phyloP scores from a whole-genome alignment of 495 filamentous ascomycete species.

The Hypoxylon lienhwacheense region DNA sequence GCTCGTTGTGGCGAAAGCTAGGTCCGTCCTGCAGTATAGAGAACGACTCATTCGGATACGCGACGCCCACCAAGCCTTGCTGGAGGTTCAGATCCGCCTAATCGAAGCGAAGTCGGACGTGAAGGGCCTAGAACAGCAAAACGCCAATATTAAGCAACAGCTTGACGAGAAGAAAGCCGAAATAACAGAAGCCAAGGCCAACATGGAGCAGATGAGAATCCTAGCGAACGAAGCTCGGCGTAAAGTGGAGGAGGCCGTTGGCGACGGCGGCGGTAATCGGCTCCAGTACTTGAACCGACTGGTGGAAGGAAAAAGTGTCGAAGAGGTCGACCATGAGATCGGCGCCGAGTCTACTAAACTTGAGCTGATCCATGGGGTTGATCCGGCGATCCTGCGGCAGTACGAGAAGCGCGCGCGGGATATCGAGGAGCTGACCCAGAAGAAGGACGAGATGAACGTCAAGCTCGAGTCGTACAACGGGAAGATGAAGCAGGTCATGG shows the following conservation, averaged over 20 bases:
- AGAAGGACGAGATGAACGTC: slow-evolving; percentile 51
- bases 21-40: slow-evolving; percentile 61
- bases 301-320: slow-evolving; percentile 51
- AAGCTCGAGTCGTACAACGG: slow-evolving; percentile 51
- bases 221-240: slow-evolving; percentile 34
- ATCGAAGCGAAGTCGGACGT: slow-evolving; percentile 83
- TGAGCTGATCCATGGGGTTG: slow-evolving; percentile 76
- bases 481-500: slow-evolving; percentile 57
- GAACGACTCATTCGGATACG: slow-evolving; percentile 62
- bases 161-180: slow-evolving; percentile 48
- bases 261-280: slow-evolving; percentile 41
- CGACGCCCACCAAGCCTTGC: slow-evolving; percentile 59
- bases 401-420: slow-evolving; percentile 69
- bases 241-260: slow-evolving; percentile 41
- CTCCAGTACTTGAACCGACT: slow-evolving; percentile 33
- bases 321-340: slow-evolving; percentile 74
- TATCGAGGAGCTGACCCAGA: slow-evolving; percentile 48
- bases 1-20: slow-evolving; percentile 62
- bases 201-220: slow-evolving; percentile 35
- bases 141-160: slow-evolving; percentile 57
- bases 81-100: slow-evolving; percentile 66
- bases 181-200: slow-evolving; percentile 17
- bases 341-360: slow-evolving; percentile 72
- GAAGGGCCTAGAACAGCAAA: slow-evolving; percentile 62
- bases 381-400: slow-evolving; percentile 72